Base-by-base conservation (phyloP, 129 eudicot species). In the Centella asiatica region DNA sequence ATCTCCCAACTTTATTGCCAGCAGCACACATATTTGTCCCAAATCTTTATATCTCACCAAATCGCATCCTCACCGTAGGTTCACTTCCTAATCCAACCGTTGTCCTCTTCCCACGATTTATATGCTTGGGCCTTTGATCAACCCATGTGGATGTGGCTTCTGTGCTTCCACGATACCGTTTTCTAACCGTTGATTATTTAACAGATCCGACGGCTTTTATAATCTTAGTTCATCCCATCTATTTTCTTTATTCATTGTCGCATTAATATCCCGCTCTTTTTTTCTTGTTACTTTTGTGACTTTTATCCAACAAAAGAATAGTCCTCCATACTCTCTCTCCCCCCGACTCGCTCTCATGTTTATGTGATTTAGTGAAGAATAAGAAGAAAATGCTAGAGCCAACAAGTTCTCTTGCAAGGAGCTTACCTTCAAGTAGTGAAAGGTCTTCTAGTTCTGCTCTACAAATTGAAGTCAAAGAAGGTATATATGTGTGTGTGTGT, bases 401-500 rank as follows among this genome's bases (percentile, higher is more conserved):
- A 54, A 84, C 95, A 9, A 85, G 94, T 58, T 90, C 98, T 0
- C 27, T 86, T 46, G 94, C 94, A 2, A 88, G 94, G 1, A 90
- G 80, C 28, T 8, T 81, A 63, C 98, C 94, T 69, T 90, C 98
- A 11, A 90, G 98, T 49, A 90, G 98, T 36, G 98, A 90, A 72
- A 76, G 94, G 74, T 90, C 98, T 77, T 90, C 98, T 0, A 84
- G 94, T 79, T 90, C 98, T 19, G 97, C 97, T 22, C 87, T 84
- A 27, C 95, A 90, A 26, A 19, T 66, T 71, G 90, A 90, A 55
- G 70, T 90, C 42, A 90, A 87, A 84, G 95, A 90, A 81, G 97
- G 97, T 82, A 13, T 11, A 12, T 42, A 32, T 66, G 27, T 33
- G 0, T 29, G 51, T n/a, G 45, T 10, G n/a, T n/a, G n/a, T n/a